A percentile compares a stretch with the other conserved stretches of the same genome.
phyloP scores from a whole-genome alignment of 257 asterid species.

The Anisodus acutangulus region DNA sequence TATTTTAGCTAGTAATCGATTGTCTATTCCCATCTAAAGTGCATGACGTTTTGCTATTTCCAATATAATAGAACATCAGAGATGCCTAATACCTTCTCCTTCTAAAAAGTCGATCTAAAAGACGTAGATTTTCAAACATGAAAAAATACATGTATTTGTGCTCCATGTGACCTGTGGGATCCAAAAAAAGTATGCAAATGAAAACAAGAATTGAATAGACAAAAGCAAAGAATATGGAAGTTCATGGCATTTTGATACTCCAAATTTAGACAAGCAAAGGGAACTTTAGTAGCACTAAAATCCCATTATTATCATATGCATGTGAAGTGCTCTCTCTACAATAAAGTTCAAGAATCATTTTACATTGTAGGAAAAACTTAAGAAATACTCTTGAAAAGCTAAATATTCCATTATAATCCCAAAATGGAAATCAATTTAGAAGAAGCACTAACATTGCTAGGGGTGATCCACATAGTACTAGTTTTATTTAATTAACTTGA shows the following conservation, averaged over 20 bases:
- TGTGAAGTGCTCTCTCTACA: constrained; percentile 1
- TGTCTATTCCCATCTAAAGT: background rate
- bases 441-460: background rate
- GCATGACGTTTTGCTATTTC: background rate
- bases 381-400: constrained; percentile 37
- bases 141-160: background rate
- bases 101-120: background rate
- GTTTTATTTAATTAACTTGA: background rate
- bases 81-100: background rate
- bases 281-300: constrained; percentile 50
- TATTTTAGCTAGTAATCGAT: background rate
- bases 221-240: background rate
- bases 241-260: constrained; percentile 25
- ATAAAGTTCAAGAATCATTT: constrained; percentile 36
- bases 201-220: background rate
- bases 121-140: background rate
- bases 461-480: background rate
- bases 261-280: constrained; percentile 48
- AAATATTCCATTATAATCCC: constrained; percentile 43
- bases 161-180: background rate
- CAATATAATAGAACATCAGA: background rate
- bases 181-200: constrained; percentile 1
- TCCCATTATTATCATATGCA: constrained; percentile 9
- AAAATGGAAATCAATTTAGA: constrained; percentile 26
- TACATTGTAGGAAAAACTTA: background rate